Percentiles rank a stretch among this genome's conserved stretches.
Evolutionary conservation across 2,329 filamentous ascomycete genomes (phyloP).

Genomic region (Diaporthe sp.): DNA sequence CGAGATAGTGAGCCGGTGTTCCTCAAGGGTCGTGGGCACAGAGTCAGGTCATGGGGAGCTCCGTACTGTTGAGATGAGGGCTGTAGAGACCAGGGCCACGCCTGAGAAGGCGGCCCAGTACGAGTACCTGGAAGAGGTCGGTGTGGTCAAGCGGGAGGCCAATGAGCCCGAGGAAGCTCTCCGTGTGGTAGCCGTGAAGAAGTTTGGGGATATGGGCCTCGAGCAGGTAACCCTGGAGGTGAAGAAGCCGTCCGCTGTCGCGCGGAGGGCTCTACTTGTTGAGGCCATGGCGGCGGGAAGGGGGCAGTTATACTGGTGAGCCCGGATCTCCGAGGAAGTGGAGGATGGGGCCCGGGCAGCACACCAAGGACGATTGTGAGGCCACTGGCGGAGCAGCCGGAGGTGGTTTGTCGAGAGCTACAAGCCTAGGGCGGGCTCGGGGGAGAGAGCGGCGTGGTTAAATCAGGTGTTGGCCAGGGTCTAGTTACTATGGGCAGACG

Average conservation of each 20-base stretch:
- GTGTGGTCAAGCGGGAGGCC: slow-evolving; percentile 36
- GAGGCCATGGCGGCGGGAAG: slow-evolving; percentile 31
- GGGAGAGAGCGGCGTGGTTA: not conserved
- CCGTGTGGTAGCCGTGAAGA: slow-evolving; percentile 24
- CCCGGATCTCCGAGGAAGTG: not conserved
- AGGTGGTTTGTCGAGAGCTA: not conserved
- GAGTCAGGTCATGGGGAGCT: slow-evolving; percentile 7
- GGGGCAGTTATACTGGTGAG: slow-evolving; percentile 10
- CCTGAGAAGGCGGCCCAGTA: slow-evolving; percentile 51
- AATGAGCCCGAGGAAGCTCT: slow-evolving; percentile 21
- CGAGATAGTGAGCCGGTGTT: slow-evolving; percentile 17
- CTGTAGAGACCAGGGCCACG: slow-evolving; percentile 60
- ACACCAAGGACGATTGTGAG: slow-evolving; percentile 21
- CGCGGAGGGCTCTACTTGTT: slow-evolving; percentile 36
- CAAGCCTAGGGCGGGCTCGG: slow-evolving; percentile 21
- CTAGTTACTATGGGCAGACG: slow-evolving; percentile 11
- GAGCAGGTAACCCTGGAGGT: slow-evolving; percentile 20
- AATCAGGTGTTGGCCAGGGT: slow-evolving; percentile 23
- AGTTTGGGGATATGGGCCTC: slow-evolving; percentile 29
- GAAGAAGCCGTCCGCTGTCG: slow-evolving; percentile 25
- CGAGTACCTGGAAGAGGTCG: slow-evolving; percentile 44
- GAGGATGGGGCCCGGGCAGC: slow-evolving; percentile 13
- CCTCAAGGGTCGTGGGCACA: not conserved
- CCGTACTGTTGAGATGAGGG: slow-evolving; percentile 70
- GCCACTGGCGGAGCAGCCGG: slow-evolving; percentile 27